A percentile compares a stretch with the other conserved stretches of the same genome.
Evolutionary conservation across 1,284 basidiomycete species (phyloP).

Genomic region (Wallemia hederae): DNA sequence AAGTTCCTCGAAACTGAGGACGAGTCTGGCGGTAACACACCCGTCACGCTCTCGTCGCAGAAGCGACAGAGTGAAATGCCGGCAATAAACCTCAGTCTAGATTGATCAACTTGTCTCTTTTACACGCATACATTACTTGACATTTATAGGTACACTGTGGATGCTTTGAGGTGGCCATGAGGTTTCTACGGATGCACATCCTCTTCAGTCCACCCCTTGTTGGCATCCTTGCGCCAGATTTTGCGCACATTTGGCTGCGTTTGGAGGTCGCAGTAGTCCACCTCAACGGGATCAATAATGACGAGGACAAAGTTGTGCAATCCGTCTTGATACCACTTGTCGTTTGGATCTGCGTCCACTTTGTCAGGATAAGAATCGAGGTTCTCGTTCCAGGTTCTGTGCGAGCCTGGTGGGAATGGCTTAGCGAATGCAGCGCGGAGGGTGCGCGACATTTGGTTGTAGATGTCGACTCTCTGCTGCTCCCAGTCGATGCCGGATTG

Average conservation of each 20-base stretch:
- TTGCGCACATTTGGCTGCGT: not conserved
- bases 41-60: not conserved
- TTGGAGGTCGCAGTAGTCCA: not conserved
- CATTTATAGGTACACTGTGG: too few relatives aligned
- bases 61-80: not conserved
- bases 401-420: not conserved
- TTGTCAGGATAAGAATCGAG: not conserved
- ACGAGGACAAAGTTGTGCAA: not conserved
- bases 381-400: not conserved
- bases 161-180: too few relatives aligned
- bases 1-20: conserved; percentile 25
- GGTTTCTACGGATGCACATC: not conserved
- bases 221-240: not conserved
- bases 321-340: not conserved
- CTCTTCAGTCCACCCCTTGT: not conserved
- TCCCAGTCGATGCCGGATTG: not conserved
- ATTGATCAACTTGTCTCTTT: not conserved
- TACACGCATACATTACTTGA: not conserved
- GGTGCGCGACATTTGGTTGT: not conserved
- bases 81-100: not conserved
- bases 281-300: not conserved
- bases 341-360: not conserved
- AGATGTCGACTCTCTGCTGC: not conserved
- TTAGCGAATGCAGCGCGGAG: not conserved
- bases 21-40: not conserved